Conservation (phyloP, 2,329 filamentous ascomycete species). For the Sclerotinia nivalis region DNA sequence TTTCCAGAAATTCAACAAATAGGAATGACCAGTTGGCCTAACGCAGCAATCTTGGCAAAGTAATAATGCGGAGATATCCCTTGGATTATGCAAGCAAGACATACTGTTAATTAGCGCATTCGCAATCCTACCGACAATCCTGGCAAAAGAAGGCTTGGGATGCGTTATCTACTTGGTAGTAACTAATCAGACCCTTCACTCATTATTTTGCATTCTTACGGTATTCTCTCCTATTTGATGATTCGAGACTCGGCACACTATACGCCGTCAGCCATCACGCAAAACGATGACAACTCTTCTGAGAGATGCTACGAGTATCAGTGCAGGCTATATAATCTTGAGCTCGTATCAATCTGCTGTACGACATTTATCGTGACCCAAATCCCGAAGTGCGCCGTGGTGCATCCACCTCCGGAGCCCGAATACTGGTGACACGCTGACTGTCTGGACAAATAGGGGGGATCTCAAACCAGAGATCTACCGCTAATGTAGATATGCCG, state of each 20-base stretch:
- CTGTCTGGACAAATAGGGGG: not conserved
- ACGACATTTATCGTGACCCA: not conserved
- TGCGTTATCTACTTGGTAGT: not conserved
- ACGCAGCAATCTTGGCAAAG: no score
- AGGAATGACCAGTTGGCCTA: not conserved
- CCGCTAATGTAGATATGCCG: no score
- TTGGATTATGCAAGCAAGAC: no score
- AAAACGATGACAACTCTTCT: not conserved
- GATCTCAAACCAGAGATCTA: no score
- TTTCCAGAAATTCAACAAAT: not conserved
- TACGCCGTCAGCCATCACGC: no score
- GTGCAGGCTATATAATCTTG: not conserved
- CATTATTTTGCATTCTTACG: not conserved
- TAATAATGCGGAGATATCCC: no score
- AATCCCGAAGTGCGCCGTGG: no score
- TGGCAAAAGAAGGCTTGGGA: not conserved
- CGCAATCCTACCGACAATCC: not conserved
- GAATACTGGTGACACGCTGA: no score
- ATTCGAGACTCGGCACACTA: not conserved
- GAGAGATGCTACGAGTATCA: not conserved
- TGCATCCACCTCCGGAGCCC: no score
- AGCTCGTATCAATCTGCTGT: not conserved
- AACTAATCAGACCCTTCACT: not conserved
- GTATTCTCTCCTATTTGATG: not conserved
- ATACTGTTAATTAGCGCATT: not conserved